Evolutionary conservation across 2,329 filamentous ascomycete genomes (phyloP), one percentile per base, ranked within the genome.

Genomic region (Macrophomina phaseolina): DNA sequence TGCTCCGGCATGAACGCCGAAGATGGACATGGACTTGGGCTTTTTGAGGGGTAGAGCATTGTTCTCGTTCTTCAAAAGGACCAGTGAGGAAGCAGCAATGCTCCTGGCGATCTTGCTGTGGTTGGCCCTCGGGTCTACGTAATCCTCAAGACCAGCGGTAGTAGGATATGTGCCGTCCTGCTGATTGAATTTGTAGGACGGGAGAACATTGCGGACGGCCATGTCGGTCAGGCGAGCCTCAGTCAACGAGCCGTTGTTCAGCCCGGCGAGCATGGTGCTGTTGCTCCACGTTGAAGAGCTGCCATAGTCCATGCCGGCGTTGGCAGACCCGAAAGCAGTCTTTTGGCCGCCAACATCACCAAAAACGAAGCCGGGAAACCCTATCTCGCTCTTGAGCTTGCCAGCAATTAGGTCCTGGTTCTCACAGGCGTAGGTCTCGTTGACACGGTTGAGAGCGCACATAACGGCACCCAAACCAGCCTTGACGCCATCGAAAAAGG

Each of bases 391-490:
- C 68, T 82, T 83, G 18, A 84, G 73, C 14, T 82, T 71, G 38
- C 80, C 81, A 67, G 83, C 84, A 32, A 81, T 72, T 16, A 78
- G 69, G 69, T 82, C 78, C 62, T 76, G 78, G 71, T 83, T 84
- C 66, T 81, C 74, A 71, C 82, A 84, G 8, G 76, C 73, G 67
- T 82, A 82, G 0, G 79, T 79, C 53, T 53, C 78, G 71, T 83
- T 83, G 61, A 80, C 69, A 60, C 78, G 73, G 40, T 80, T 77
- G 71, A 94, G 94, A 1, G 89, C 87, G 74, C 91, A 94, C 92
- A 95, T 95, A 49, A 93, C 85, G 18, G 87, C 86, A 0, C 87
- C 91, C 2, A 92, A 90, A 14, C 91, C 91, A 3, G 89, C 90
- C 58, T 85, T 86, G n/a, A 95, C 83, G 18, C 87, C 88, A 70